phyloP scores from a whole-genome alignment of 768 basidiomycete species.

The Lyophyllum decastes region DNA sequence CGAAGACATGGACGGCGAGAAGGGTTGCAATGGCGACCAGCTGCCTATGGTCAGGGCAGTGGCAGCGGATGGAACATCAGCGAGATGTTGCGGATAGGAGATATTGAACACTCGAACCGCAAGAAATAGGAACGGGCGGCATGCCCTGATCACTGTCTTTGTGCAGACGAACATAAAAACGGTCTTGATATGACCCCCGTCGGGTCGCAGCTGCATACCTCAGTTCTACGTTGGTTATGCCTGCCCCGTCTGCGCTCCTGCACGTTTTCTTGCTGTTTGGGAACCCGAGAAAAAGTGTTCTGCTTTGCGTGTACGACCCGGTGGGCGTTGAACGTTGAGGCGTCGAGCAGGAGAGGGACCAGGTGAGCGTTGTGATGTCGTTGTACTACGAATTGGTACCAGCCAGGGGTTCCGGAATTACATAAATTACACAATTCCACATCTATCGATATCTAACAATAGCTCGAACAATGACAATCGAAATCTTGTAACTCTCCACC shows the following conservation, averaged over 20 bases:
- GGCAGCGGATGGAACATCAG: neutral
- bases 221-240: too few species aligned
- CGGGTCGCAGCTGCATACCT: neutral
- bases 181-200: neutral
- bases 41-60: neutral
- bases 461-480: too few species aligned
- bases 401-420: too few species aligned
- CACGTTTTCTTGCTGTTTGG: neutral
- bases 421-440: too few species aligned
- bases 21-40: neutral
- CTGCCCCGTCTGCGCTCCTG: too few species aligned
- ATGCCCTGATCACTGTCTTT: neutral
- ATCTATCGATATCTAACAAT: too few species aligned
- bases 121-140: neutral
- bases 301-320: neutral
- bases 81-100: neutral
- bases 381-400: neutral
- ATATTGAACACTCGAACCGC: neutral
- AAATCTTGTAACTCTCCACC: too few species aligned
- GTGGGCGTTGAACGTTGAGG: neutral
- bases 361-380: neutral
- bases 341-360: neutral
- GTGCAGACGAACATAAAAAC: neutral
- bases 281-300: neutral
- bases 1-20: neutral